Evolutionary conservation across 352 stramenopile species (phyloP).

Genomic region (Blastocystis sp.): DNA sequence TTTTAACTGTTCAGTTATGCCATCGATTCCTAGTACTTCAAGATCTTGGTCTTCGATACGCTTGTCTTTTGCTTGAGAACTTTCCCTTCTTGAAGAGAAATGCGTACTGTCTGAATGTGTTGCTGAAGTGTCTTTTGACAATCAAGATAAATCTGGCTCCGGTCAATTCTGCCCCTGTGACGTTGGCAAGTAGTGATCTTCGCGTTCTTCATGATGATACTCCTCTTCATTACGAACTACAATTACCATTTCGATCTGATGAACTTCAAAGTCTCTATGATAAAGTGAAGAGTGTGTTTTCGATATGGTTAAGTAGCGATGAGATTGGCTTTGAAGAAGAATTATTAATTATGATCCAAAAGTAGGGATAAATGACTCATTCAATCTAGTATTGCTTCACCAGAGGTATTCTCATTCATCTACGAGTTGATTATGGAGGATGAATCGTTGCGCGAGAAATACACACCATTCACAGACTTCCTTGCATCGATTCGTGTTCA

Average conservation of each 20-base stretch:
- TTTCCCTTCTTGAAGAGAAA: slow-evolving; percentile 54
- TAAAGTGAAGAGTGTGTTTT: slow-evolving; percentile 41
- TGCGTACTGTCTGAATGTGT: slow-evolving; percentile 49
- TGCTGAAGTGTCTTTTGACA: slow-evolving; percentile 60
- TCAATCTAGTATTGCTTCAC: slow-evolving; percentile 40
- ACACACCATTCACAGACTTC: slow-evolving; percentile 58
- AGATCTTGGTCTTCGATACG: slow-evolving; percentile 21
- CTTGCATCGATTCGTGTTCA: not conserved
- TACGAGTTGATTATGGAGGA: slow-evolving; percentile 33
- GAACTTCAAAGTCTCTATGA: slow-evolving; percentile 11
- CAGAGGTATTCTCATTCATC: slow-evolving; percentile 48
- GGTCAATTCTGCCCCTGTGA: slow-evolving; percentile 16
- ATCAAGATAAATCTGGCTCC: slow-evolving; percentile 62
- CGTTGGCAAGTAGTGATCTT: slow-evolving; percentile 6
- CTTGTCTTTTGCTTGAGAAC: slow-evolving; percentile 31
- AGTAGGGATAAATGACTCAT: not conserved
- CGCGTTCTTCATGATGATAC: not conserved
- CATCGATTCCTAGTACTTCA: slow-evolving; percentile 37
- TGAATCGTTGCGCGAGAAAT: not conserved
- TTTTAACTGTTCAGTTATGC: slow-evolving; percentile 29
- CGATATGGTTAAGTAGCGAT: not conserved
- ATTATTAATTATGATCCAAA: slow-evolving; percentile 41
- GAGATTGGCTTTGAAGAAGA: slow-evolving; percentile 36
- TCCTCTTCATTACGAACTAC: slow-evolving; percentile 46
- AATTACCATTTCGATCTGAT: slow-evolving; percentile 30